Evolutionary conservation across 352 stramenopile species (phyloP).

Genomic region (Phytophthora meadii): DNA sequence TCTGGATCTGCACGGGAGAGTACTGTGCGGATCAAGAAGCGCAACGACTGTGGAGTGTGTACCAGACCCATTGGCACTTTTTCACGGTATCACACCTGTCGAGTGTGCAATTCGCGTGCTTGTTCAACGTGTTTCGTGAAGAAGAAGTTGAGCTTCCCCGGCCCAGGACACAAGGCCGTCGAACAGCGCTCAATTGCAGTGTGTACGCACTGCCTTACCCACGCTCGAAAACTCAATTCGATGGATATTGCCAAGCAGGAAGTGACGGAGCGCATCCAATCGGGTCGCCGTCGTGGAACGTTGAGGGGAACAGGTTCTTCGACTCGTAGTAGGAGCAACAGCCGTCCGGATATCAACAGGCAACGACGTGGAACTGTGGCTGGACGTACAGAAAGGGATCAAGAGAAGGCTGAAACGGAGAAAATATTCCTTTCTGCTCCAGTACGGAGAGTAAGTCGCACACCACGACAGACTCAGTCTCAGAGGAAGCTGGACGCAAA

Average conservation of each 20-base stretch:
- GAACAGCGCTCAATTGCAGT: conserved; percentile 39
- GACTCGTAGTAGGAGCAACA: conserved; percentile 24
- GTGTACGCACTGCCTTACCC: conserved; percentile 46
- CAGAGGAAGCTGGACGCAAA: conserved; percentile 27
- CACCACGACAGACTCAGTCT: conserved; percentile 7
- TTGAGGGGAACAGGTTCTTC: conserved; percentile 5
- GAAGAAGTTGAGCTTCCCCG: conserved; percentile 49
- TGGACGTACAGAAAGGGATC: conserved; percentile 3
- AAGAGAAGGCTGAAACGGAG: conserved; percentile 7
- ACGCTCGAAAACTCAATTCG: conserved; percentile 36
- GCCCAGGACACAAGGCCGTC: conserved; percentile 36
- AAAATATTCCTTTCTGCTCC: conserved; percentile 20
- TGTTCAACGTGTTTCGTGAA: conserved; percentile 45
- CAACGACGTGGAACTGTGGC: conserved; percentile 13
- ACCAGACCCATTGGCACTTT: conserved; percentile 39
- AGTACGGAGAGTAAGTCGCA: conserved; percentile 10
- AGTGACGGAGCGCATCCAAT: conserved; percentile 19
- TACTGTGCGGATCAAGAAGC: conserved; percentile 27
- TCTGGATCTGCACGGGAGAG: conserved; percentile 22
- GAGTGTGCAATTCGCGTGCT: conserved; percentile 39
- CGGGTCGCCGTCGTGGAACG: conserved; percentile 16
- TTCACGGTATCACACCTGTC: conserved; percentile 35
- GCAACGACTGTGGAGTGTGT: conserved; percentile 44
- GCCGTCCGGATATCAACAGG: conserved; percentile 9
- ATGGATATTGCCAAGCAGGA: conserved; percentile 43